phyloP scores from a whole-genome alignment of 78 protist genomes.

The Creolimax fragrantissima region DNA sequence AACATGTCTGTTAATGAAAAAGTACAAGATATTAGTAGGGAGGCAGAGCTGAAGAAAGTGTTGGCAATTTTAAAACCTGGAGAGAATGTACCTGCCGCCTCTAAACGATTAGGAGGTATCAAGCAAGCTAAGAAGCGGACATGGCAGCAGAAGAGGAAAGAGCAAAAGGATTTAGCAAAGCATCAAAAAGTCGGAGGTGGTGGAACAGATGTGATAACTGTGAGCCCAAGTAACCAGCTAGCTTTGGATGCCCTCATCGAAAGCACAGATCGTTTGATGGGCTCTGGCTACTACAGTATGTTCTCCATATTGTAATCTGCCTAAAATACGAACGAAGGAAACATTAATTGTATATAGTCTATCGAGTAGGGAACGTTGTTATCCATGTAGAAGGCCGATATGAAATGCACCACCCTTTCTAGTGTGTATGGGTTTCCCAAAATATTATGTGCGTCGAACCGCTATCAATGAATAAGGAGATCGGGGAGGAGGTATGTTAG shows the following conservation, averaged over 20 bases:
- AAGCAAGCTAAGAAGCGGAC: neutral
- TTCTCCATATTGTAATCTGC: neutral
- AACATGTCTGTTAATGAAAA: too few relatives aligned
- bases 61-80: neutral
- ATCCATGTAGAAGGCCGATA: too few relatives aligned
- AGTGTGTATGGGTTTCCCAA: too few relatives aligned
- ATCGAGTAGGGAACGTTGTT: too few relatives aligned
- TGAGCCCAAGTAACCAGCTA: neutral
- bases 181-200: neutral
- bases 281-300: neutral
- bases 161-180: neutral
- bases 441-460: neutral
- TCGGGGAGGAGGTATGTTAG: too few relatives aligned
- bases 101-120: neutral
- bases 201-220: neutral
- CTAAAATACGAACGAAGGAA: too few relatives aligned
- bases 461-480: too few relatives aligned
- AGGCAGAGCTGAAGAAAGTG: neutral
- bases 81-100: neutral
- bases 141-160: neutral
- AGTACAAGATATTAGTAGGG: neutral
- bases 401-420: too few relatives aligned
- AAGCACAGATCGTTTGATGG: neutral
- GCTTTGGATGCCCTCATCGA: neutral
- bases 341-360: too few relatives aligned